Evolutionary conservation across 176 grass and related monocot genomes (phyloP).

Genomic region (Phoenix dactylifera): DNA sequence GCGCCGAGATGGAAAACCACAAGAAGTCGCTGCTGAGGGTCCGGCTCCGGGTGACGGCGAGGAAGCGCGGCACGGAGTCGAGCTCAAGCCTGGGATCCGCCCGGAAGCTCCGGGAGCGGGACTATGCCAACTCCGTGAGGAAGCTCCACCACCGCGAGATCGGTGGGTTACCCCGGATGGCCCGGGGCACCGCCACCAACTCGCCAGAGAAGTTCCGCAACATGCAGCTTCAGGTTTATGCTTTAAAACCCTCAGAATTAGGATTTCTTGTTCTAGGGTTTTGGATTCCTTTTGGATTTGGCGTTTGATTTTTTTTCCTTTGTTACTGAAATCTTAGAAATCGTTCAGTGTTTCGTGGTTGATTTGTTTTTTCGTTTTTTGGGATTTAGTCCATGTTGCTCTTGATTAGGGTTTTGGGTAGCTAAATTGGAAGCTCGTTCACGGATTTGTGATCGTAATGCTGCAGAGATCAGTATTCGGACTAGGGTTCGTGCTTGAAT

Average conservation of each 20-base stretch:
- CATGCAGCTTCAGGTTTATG: conserved; percentile 18
- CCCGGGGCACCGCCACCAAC: conserved; percentile 1
- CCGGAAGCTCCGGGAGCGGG: conserved; percentile 13
- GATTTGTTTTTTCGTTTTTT: no score
- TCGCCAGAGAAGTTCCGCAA: conserved; percentile 23
- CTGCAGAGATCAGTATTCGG: no score
- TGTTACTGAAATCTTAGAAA: no score
- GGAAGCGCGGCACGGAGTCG: conserved; percentile 1
- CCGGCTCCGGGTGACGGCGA: conserved; percentile 18
- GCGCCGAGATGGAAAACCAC: conserved; percentile 12
- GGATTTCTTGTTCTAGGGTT: neutral
- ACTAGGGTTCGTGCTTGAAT: no score
- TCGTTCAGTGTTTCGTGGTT: no score
- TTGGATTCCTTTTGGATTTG: neutral
- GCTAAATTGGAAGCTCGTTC: no score
- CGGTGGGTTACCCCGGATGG: conserved; percentile 10
- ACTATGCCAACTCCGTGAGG: conserved; percentile 15
- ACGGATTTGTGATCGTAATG: no score
- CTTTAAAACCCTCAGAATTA: neutral
- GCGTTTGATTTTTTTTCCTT: neutral
- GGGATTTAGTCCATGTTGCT: no score
- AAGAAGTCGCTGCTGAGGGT: conserved; percentile 16
- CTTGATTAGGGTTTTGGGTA: no score
- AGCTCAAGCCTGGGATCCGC: neutral
- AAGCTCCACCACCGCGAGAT: conserved; percentile 24